These are phyloP conservation scores for Croton laevigatus DNA, from an alignment of 441 rosid species.

Conservation along the genomic window DNA sequence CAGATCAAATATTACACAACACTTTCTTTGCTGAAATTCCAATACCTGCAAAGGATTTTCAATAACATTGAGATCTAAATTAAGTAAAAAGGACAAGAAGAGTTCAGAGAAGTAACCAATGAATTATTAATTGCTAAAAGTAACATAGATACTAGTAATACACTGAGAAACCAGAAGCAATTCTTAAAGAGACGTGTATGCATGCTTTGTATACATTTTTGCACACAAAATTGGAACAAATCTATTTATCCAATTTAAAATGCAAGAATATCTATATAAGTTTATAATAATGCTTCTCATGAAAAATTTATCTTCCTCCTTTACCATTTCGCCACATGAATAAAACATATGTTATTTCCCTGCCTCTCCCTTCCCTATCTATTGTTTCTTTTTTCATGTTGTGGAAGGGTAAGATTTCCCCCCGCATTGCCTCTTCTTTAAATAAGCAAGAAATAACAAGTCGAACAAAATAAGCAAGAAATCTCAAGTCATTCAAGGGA, in stretches of 20 bases:
- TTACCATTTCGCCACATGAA: background rate
- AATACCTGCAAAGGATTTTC: constrained; percentile 43
- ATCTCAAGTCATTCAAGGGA: background rate
- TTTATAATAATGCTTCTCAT: no score
- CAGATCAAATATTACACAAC: constrained; percentile 85
- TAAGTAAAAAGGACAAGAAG: background rate
- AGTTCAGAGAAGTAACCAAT: background rate
- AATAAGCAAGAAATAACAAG: background rate
- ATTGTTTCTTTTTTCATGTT: background rate
- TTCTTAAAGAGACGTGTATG: background rate
- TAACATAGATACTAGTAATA: background rate
- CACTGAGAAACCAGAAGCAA: background rate
- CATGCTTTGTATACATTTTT: background rate
- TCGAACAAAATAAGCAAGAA: constrained; percentile 3
- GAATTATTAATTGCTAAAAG: background rate
- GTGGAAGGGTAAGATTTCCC: background rate
- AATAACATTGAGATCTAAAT: constrained; percentile 8
- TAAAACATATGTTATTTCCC: background rate
- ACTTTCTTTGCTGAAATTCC: constrained; percentile 89
- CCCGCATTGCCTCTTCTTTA: background rate
- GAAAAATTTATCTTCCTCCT: background rate
- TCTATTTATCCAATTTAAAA: background rate
- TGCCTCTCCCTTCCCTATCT: background rate
- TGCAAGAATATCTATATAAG: background rate
- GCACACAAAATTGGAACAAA: background rate